Base-by-base conservation (phyloP, 306 rosid genomes). In the Phaseolus lunatus region DNA sequence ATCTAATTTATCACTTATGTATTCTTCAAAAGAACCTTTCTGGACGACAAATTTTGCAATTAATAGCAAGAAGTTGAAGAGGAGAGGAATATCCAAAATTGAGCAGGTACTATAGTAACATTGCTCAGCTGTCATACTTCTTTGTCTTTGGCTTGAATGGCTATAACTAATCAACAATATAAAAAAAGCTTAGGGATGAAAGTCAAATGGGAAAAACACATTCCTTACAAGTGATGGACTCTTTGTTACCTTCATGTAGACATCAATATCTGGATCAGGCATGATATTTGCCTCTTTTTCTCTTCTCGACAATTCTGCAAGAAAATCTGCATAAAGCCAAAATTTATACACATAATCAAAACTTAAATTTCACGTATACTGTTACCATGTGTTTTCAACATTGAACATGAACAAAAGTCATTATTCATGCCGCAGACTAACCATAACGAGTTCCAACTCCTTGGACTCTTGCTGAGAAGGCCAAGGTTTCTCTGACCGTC, bases 401-500 rank as follows among this genome's bases (percentile, higher is more conserved):
- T 11, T 63, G 61, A 52, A 78, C 35, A 20, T 54, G 14, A 77
- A 11, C 23, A 50, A 2, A 49, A 49, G 54, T 16, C 23, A 45
- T 68, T 78, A 39, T 9, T 0, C n/a, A n/a, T n/a, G n/a, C n/a
- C 64, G 13, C 6, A 14, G 9, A 70, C 96, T 70, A 37, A 87
- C 96, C 96, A 83, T 89, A 89, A 62, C 87, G 87, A 11, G 79
- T 23, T 33, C 93, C 96, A 39, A 92, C 90, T 54, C 97, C 97
- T 88, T 92, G 97, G 56, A 91, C 88, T 82, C 90, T 90, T 65
- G 97, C 97, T 3, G 97, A 92, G 87, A 92, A 92, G 35, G 86
- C 88, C 84, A 92, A 72, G 43, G 97, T 92, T 87, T 92, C 96
- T 83, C 97, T 83, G 1, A 92, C 97, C 2, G 97, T 92, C 90